Conservation (phyloP, 139 green algal genomes). For the Asterochloris sp. region DNA sequence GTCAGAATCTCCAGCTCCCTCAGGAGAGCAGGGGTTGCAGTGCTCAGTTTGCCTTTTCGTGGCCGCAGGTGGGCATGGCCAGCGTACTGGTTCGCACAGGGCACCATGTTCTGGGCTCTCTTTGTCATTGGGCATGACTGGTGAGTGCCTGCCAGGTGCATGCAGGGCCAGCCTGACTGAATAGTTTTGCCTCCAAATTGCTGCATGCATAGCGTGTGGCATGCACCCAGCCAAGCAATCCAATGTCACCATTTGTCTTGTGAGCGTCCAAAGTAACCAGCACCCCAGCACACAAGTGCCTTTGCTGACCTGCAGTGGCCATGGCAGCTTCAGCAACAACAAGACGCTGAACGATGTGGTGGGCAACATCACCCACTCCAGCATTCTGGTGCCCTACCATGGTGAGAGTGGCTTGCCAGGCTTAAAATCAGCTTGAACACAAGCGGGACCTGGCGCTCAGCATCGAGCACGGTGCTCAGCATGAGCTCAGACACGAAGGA, state of each 20-base stretch:
- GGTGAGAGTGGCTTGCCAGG: too few relatives aligned
- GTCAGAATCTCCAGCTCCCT: too few relatives aligned
- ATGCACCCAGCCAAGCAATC: neutral
- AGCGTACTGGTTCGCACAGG: conserved; percentile 92
- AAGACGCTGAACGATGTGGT: conserved; percentile 89
- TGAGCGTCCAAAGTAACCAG: too few relatives aligned
- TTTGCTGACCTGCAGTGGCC: conserved; percentile 59
- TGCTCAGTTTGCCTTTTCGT: neutral
- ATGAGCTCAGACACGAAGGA: too few relatives aligned
- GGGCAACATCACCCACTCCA: conserved; percentile 85
- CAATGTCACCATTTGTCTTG: neutral
- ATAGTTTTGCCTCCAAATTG: too few relatives aligned
- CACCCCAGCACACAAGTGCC: neutral
- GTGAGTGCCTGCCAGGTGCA: conserved; percentile 35
- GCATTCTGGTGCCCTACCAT: conserved; percentile 95
- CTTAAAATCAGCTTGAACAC: too few relatives aligned
- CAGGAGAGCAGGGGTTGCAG: neutral
- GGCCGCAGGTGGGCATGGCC: conserved; percentile 77
- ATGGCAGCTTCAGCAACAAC: conserved; percentile 91
- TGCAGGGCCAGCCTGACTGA: neutral
- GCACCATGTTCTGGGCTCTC: conserved; percentile 98
- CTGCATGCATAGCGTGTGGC: neutral
- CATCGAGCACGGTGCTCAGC: too few relatives aligned
- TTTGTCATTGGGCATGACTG: conserved; percentile 97
- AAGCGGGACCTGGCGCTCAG: too few relatives aligned